Base-by-base conservation (phyloP, 139 green algal genomes). In the Yamagishiella unicocca region DNA sequence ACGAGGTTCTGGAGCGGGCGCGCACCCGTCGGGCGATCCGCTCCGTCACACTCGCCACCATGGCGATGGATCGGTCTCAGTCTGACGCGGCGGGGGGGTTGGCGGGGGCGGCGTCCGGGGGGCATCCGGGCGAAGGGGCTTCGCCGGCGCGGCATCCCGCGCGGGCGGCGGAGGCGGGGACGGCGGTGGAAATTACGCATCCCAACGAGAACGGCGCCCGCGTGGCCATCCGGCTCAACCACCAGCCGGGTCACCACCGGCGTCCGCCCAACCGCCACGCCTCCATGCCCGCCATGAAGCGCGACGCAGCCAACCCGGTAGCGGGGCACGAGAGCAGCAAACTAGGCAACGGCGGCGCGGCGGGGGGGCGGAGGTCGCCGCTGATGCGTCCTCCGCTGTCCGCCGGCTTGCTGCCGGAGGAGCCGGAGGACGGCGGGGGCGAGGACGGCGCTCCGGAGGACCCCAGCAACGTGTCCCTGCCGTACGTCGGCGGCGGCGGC, bases 241-340 rank as follows among this genome's bases (percentile, higher is more conserved):
- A 86, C 80, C 80, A 86, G 31, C 80, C 80, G 22, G 80, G 80
- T 5, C 80, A 86, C 42, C 62, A 84, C 12, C 78, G 80, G 19
- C 80, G 80, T 42, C 43, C 68, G 42, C 80, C 80, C 66, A 86
- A 86, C 66, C 80, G 80, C 22, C 80, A 86, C 80, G 62, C 80
- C 14, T 86, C 80, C 25, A 86, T 86, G 80, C 80, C 80, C 9
- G 80, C 45, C 80, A 67, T 86, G 64, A 77, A 67, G 79, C 79
- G 42, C 27, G 79, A 73, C 37, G 42, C 43, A 8, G 67, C 35
- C 6, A 21, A 21, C 40, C 55, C 70, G 22, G 72, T 27, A 29
- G 72, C n/a, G n/a, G n/a, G n/a, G n/a, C n/a, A n/a, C n/a, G n/a
- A n/a, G n/a, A n/a, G n/a, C n/a, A n/a, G n/a, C n/a, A n/a, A n/a